Evolutionary conservation across 352 stramenopile species (phyloP), one percentile per base, ranked within the genome.

Genomic region (Pythium pyrilobum): DNA sequence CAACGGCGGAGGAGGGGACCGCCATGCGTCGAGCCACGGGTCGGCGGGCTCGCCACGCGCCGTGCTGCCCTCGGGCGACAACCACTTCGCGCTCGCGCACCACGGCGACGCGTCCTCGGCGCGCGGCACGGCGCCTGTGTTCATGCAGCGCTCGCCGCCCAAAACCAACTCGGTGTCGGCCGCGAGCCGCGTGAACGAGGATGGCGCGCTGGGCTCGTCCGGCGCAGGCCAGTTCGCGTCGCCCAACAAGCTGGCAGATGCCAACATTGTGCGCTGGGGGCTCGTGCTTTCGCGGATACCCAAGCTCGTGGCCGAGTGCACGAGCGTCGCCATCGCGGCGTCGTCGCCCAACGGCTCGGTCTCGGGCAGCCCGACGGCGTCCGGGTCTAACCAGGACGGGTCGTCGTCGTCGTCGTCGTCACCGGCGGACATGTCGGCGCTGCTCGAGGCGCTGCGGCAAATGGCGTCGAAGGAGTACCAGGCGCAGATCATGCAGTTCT

Each of bases 391-490:
- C n/a, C 37, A 43, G 18, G 37, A 24, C n/a, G 37, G 15, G 37
- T 24, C 41, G 16, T 48, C 41, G 5, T 36, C 41, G 41, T 48
- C 41, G 13, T 36, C 29, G 43, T 16, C 29, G 15, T 12, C 29
- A 20, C 23, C 46, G 7, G 33, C 29, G 10, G 64, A 60, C 34
- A 73, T 82, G 62, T 34, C 29, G 15, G 39, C 55, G 18, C 58
- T 83, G 25, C 54, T 75, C 16, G 68, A 72, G 6, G 52, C 84
- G 27, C 61, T 89, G 21, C 66, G 68, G 42, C 79, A 84, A 64
- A 85, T 87, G 74, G 74, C 69, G 5, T 52, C 67, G 10, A 74
- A 69, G 16, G 79, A 89, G 20, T 71, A 69, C 28, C 76, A 87
- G 49, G 49, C 60, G 5, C 70, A 84, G 52, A 77, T 87, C 16